Conservation (phyloP, 2,329 filamentous ascomycete species). For the Pseudogymnoascus sp. region DNA sequence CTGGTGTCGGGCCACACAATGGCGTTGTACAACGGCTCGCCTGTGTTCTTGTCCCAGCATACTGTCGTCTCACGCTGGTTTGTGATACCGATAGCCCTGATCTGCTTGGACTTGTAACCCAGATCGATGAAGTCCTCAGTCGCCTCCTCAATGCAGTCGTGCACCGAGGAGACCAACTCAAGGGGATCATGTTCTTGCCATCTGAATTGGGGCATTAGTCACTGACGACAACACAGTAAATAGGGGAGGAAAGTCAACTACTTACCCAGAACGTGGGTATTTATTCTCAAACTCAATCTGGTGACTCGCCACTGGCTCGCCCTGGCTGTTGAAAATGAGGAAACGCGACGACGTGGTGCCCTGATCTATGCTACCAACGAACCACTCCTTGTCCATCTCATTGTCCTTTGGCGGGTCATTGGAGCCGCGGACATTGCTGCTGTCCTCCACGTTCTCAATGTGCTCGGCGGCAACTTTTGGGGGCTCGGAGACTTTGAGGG, state of each 20-base stretch:
- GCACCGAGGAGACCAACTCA: conserved; percentile 65
- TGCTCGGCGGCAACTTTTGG: not conserved
- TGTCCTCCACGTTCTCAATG: not conserved
- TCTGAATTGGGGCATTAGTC: conserved; percentile 36
- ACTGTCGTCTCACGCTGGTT: conserved; percentile 79
- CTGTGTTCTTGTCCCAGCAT: conserved; percentile 71
- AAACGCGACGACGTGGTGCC: conserved; percentile 86
- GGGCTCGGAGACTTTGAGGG: not conserved
- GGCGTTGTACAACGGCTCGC: conserved; percentile 70
- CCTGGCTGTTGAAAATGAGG: conserved; percentile 77
- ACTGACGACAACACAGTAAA: not conserved
- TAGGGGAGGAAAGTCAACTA: conserved; percentile 19
- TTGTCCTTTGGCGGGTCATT: conserved; percentile 7
- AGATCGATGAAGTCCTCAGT: conserved; percentile 60
- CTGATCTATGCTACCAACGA: conserved; percentile 83
- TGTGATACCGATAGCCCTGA: conserved; percentile 71
- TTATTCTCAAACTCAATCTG: conserved; percentile 82
- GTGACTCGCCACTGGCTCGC: conserved; percentile 72
- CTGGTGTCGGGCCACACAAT: conserved; percentile 85
- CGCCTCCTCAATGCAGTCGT: conserved; percentile 68
- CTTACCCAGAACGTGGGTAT: conserved; percentile 78
- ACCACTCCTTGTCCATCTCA: conserved; percentile 44
- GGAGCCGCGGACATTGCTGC: not conserved
- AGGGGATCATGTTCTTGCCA: conserved; percentile 81
- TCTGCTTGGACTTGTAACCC: conserved; percentile 60